phyloP scores from a whole-genome alignment of 169 alveolate genomes.

The Cryptosporidium sp. region DNA sequence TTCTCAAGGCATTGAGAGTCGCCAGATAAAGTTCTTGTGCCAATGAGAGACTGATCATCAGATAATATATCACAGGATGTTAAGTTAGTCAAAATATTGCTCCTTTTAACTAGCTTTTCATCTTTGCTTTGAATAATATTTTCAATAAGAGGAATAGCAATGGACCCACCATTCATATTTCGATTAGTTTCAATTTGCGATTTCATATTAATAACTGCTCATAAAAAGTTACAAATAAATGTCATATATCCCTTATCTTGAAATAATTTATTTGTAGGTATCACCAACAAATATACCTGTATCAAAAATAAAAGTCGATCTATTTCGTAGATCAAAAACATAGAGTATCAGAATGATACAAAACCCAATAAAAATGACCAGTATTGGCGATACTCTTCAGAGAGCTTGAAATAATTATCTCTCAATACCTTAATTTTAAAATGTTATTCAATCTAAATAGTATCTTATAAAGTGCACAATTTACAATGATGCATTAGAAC shows the following conservation, averaged over 20 bases:
- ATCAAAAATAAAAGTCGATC: background rate
- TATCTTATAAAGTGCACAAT: conserved; percentile 25
- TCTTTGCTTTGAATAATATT: conserved; percentile 29
- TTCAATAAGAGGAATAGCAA: conserved; percentile 23
- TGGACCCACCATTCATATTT: conserved; percentile 8
- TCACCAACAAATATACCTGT: conserved; percentile 50
- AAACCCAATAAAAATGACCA: background rate
- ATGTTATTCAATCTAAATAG: background rate
- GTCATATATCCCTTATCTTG: background rate
- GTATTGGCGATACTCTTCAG: conserved; percentile 6
- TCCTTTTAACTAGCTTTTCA: conserved; percentile 48
- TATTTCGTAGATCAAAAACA: conserved; percentile 14
- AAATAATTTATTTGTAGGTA: background rate
- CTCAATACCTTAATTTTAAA: background rate
- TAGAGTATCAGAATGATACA: background rate
- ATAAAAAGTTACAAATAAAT: background rate
- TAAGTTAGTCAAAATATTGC: conserved; percentile 23
- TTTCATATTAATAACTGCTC: conserved; percentile 16
- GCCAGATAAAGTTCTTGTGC: conserved; percentile 63
- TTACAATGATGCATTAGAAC: conserved; percentile 20
- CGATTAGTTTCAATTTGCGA: conserved; percentile 54
- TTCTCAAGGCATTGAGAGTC: conserved; percentile 62
- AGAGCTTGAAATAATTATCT: background rate
- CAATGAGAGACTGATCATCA: conserved; percentile 56
- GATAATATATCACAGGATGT: conserved; percentile 54